Evolutionary conservation across 345 rosid species (phyloP), one percentile per base, ranked within the genome.

Genomic region (Hibiscus trionum): DNA sequence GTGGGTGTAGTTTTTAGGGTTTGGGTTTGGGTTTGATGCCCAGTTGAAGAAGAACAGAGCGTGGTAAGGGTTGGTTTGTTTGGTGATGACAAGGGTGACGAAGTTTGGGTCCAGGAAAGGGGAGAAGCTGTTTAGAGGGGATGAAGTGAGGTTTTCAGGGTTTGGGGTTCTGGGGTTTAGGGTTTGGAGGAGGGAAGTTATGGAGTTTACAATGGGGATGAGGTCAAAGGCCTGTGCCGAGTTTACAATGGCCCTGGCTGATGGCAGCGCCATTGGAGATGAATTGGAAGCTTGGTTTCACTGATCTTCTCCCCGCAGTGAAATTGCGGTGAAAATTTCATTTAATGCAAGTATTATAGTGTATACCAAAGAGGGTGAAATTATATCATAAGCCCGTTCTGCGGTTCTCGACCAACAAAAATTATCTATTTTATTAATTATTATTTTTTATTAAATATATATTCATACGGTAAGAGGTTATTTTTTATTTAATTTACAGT

Each of bases 1-100:
- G 61, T 83, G 84, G 69, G 61, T 0, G 70, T 74, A 80, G 33
- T 69, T 63, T 14, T 72, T 77, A 1, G 80, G 81, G 7, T 80
- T 80, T 12, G 80, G 81, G 10, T 76, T 79, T 12, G 81, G 81
- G 44, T 12, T 35, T 4, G 75, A 15, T 15, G 56, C 17, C 17
- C 56, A 50, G 61, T 79, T 77, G 77, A 79, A 79, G 75, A 82
- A 82, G 77, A 79, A 77, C 60, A 82, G 76, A 44, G 70, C 70
- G 31, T 26, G 57, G 70, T 15, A 66, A 24, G 70, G 70, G 37
- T 66, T 66, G 7, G 35, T 46, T 46, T 66, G 70, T 46, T 66
- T 66, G 70, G 47, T 46, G 70, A 66, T 66, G 9, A 46, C 70
- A 6, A 10, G 14, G 37, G 37, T 46, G 37, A 66, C 56, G 1